Evolutionary conservation across 2,329 filamentous ascomycete genomes (phyloP), one percentile per base, ranked within the genome.

Genomic region (Decorospora gaudefroyi): DNA sequence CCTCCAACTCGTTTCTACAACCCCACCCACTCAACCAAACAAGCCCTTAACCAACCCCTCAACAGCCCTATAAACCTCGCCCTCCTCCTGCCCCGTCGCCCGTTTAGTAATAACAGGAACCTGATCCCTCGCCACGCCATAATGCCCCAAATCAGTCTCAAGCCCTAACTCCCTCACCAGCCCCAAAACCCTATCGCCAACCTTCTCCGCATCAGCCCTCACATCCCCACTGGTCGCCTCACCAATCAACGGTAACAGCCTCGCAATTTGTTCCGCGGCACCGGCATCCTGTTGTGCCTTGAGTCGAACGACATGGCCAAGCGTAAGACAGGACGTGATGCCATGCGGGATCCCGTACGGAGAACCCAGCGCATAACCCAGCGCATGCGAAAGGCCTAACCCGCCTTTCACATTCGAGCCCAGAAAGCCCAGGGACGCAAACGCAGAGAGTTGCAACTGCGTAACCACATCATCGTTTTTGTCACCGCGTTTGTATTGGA

Each of bases 321-420:
- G 68, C 0, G 78, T 80, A 32, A 82, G 55, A 53, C 78, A 81
- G 1, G 72, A 76, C 0, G 79, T 82, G 31, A 80, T 74, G 0
- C 79, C 79, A 49, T 82, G 79, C 0, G 79, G 79, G 26, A 83
- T 82, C 0, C 68, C 60, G 50, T 81, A 82, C 0, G 79, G 79
- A 2, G 70, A 74, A 0, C 79, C 79, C 2, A 83, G 63, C 0
- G 79, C 78, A 53, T 82, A 80, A 0, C 75, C 75, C 35, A 78
- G 51, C 0, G 66, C 62, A 43, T 78, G 76, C 3, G 61, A 69
- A 2, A 82, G 63, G 0, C 79, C 79, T 0, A 81, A 59, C 0
- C 73, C 72, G n/a, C 76, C 76, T 30, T 76, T 75, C 18, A 79
- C 51, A 40, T 80, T 78, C 46, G 72, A 64, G 0, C 77, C 78